These are phyloP conservation scores for Mytilinidion resinicola DNA, from an alignment of 495 filamentous ascomycete genomes.

Conservation along the genomic window DNA sequence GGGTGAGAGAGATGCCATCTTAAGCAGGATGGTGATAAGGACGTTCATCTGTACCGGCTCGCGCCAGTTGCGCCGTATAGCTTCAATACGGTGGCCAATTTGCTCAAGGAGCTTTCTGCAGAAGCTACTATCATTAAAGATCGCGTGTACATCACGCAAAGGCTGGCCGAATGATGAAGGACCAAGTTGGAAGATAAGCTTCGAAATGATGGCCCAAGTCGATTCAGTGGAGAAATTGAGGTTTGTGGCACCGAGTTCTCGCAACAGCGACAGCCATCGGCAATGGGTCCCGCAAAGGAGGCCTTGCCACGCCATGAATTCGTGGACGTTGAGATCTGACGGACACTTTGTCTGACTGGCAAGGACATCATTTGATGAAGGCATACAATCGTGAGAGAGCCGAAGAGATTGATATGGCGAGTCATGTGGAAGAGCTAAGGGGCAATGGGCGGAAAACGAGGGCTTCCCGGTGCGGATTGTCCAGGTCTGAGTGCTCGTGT, in stretches of 20 bases:
- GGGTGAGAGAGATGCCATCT: slow-evolving; percentile 26
- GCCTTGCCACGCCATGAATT: slow-evolving; percentile 47
- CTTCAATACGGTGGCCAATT: slow-evolving; percentile 37
- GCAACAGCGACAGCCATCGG: slow-evolving; percentile 45
- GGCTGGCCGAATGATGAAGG: slow-evolving; percentile 32
- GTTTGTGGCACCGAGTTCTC: slow-evolving; percentile 48
- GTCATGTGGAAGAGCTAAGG: slow-evolving; percentile 23
- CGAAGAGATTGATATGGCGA: slow-evolving; percentile 24
- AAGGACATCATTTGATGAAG: slow-evolving; percentile 50
- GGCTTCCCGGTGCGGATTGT: slow-evolving; percentile 26
- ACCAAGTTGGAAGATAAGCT: slow-evolving; percentile 45
- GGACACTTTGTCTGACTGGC: slow-evolving; percentile 49
- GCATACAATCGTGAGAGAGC: slow-evolving; percentile 24
- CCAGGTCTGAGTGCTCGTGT: slow-evolving; percentile 18
- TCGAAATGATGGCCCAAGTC: slow-evolving; percentile 37
- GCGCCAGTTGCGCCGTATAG: slow-evolving; percentile 46
- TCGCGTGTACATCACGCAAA: slow-evolving; percentile 39
- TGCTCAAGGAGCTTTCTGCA: slow-evolving; percentile 40
- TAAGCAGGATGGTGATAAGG: slow-evolving; percentile 40
- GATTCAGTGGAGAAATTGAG: slow-evolving; percentile 49
- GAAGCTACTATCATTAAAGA: slow-evolving; percentile 45
- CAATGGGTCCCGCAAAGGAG: slow-evolving; percentile 41
- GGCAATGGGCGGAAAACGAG: slow-evolving; percentile 33
- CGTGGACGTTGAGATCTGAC: slow-evolving; percentile 39
- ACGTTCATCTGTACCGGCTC: slow-evolving; percentile 46